These are phyloP conservation scores for Mycena vulgaris DNA, from an alignment of 768 basidiomycete species.

Conservation along the genomic window DNA sequence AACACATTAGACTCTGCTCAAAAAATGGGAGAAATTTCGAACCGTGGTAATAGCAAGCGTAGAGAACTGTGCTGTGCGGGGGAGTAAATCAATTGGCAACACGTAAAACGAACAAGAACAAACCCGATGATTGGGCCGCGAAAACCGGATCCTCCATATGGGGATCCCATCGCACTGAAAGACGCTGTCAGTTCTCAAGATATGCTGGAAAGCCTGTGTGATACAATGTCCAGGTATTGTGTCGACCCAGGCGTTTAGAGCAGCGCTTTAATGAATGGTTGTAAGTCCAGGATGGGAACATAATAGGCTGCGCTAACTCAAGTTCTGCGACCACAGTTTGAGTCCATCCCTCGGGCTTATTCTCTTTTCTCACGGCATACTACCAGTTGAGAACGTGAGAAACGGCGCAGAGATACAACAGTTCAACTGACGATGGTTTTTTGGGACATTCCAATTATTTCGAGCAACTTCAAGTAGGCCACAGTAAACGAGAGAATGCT, in stretches of 20 bases:
- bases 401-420: neutral
- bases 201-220: neutral
- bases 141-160: constrained; percentile 34
- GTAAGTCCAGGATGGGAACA: neutral
- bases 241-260: constrained; percentile 78
- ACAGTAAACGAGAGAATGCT: constrained; percentile 67
- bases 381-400: constrained; percentile 43
- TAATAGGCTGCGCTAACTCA: constrained; percentile 43
- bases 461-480: constrained; percentile 66
- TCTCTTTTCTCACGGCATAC: constrained; percentile 68
- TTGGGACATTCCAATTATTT: constrained; percentile 73
- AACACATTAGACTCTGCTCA: neutral
- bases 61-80: constrained; percentile 39
- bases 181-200: neutral
- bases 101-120: neutral
- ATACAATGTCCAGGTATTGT: constrained; percentile 69
- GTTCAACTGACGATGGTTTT: constrained; percentile 67
- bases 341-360: constrained; percentile 59
- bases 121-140: constrained; percentile 28
- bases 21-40: neutral
- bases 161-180: constrained; percentile 49
- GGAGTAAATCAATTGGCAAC: neutral
- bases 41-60: constrained; percentile 40
- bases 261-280: constrained; percentile 47
- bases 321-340: constrained; percentile 67